Base-by-base conservation (phyloP, 805 yeast genomes). In the Candida gorgasii region DNA sequence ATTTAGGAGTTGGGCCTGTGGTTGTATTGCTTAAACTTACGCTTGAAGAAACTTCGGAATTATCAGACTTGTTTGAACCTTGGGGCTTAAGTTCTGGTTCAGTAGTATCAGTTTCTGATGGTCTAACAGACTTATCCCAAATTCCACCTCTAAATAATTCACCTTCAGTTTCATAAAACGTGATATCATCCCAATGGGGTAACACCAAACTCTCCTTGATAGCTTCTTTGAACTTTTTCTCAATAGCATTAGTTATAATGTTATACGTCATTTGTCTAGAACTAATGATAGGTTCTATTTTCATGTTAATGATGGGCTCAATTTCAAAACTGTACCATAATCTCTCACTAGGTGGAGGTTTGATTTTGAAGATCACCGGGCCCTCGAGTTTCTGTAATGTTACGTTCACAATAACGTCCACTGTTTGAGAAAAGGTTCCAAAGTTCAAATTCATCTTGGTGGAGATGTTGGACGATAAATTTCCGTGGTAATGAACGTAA, bases 111-210 rank as follows among this genome's bases (percentile, higher is more conserved):
- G 8, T 19, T 8, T 23, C 26, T 2, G 12, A 17, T 12, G 42
- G 42, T 24, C 43, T 55, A 1, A 35, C 54, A 0, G 62, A 43
- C 16, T 71, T 69, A 49, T 84, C 89, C 98, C 98, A 92, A 17
- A 92, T 80, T 13, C 99, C 99, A 39, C 97, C 99, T 49, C 97
- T 76, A 60, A 81, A 93, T 11, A 88, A 62, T 49, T 88, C 95
- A 29, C 64, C 73, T 2, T 65, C 61, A 0, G 97, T 81, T 42
- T 78, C 69, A 55, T 73, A 85, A 56, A 87, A 85, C 0, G 82
- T 78, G 30, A 89, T 61, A 58, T 92, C 98, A 61, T 92, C 98
- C 89, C 89, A 85, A 54, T 73, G 81, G 2, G 99, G 99, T 23
- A 78, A 61, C 0, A 93, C 98, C 36, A 93, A 63, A 6, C 93